Evolutionary conservation across 148 eudicot species (phyloP).

Genomic region (Amaranthus cruentus): DNA sequence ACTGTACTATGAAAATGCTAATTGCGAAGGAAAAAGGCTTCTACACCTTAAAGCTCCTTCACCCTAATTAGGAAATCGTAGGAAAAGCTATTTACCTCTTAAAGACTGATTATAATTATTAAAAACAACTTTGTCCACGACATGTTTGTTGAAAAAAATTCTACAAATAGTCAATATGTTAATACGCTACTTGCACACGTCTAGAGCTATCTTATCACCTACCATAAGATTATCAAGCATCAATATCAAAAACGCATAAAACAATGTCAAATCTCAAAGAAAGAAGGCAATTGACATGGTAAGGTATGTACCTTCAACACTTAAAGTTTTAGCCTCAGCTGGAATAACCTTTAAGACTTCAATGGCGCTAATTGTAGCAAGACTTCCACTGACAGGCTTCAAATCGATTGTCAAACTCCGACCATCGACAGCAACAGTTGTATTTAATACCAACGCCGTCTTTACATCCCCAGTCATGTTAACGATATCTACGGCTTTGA

Average conservation of each 20-base stretch:
- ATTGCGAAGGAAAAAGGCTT: no score
- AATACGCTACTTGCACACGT: neutral
- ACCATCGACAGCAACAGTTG: conserved; percentile 71
- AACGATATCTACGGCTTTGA: conserved; percentile 68
- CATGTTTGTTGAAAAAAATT: neutral
- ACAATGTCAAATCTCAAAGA: neutral
- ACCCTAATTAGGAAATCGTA: no score
- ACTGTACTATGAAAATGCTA: no score
- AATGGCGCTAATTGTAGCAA: conserved; percentile 65
- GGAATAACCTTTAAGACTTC: conserved; percentile 73
- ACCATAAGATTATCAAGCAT: neutral
- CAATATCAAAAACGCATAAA: neutral
- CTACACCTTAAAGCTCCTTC: no score
- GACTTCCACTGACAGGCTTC: conserved; percentile 54
- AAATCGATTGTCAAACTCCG: conserved; percentile 66
- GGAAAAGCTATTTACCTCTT: no score
- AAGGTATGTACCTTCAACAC: conserved; percentile 60
- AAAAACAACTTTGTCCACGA: neutral
- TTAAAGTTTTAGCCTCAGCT: conserved; percentile 72
- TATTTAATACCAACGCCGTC: conserved; percentile 78
- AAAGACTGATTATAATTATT: neutral
- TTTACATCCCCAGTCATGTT: conserved; percentile 60
- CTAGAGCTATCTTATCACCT: neutral
- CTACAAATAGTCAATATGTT: neutral
- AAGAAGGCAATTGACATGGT: neutral